Base-by-base conservation (phyloP, 495 filamentous ascomycete species). In the Talaromyces liani region DNA sequence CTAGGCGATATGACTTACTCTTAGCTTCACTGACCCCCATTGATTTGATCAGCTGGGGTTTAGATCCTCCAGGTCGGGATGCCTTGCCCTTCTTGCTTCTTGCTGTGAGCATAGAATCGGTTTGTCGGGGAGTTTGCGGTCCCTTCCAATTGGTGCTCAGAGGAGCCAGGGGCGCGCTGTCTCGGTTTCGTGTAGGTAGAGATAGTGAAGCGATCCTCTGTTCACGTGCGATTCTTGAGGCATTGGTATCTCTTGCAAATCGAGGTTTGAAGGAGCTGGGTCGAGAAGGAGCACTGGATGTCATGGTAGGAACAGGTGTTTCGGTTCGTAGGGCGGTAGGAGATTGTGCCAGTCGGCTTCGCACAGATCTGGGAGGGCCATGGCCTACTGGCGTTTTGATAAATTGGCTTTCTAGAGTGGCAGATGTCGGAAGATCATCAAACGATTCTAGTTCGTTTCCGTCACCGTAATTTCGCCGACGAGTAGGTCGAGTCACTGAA, bases 201-300 rank as follows among this genome's bases (percentile, higher is more conserved):
- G 69, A 60, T 65, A 75, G 66, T 18, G 82, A 81, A 4, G 89
- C 85, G 60, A 90, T 85, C 65, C 87, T 85, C 64, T 92, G 88
- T 75, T 98, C 94, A 66, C 94, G 85, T 49, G 94, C 94, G 72
- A 90, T 96, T 27, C 94, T 85, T 63, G 89, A 81, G 60, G 95
- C 93, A 69, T 91, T 88, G 6, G 94, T 98, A 76, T 98, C 94
- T 67, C 92, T 88, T 65, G 93, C 92, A 73, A 97, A 98, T 63
- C 91, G 86, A 51, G 94, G 94, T 14, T 79, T 89, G 73, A 69
- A 80, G 47, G 72, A 83, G 67, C 65, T 77, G 59, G 69, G 70
- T 70, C 82, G 82, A 39, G 72, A 70, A 56, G 72, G 73, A 0
- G 56, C 27, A 51, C 75, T 82, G 18, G 75, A 67, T 16, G 86